These are phyloP conservation scores for Sistotremastrum suecicum DNA, from an alignment of 768 basidiomycete genomes.

Conservation along the genomic window DNA sequence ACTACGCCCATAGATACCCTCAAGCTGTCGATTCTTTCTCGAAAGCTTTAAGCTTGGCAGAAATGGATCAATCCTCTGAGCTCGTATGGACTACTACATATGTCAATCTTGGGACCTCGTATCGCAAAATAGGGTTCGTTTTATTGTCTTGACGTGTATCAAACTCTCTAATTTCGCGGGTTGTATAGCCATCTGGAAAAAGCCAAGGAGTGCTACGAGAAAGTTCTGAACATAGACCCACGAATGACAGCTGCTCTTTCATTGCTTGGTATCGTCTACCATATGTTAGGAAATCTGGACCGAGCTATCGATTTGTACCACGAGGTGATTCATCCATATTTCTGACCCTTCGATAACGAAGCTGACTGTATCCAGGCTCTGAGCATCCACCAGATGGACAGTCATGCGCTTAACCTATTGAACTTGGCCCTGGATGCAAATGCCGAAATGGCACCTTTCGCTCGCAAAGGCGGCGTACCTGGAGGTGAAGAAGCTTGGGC, in stretches of 20 bases:
- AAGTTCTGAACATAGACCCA: constrained; percentile 80
- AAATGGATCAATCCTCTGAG: constrained; percentile 74
- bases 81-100: constrained; percentile 82
- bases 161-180: constrained; percentile 21
- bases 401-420: constrained; percentile 65
- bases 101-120: constrained; percentile 84
- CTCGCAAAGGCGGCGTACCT: not conserved
- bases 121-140: constrained; percentile 63
- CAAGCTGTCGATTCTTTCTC: constrained; percentile 58
- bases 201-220: constrained; percentile 60
- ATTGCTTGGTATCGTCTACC: constrained; percentile 81
- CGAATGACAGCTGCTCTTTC: constrained; percentile 68
- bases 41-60: constrained; percentile 64
- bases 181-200: constrained; percentile 32
- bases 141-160: constrained; percentile 1
- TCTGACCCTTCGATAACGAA: not conserved
- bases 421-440: constrained; percentile 57
- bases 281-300: constrained; percentile 58
- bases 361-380: constrained; percentile 34
- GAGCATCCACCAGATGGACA: constrained; percentile 72
- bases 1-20: constrained; percentile 41
- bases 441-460: constrained; percentile 5
- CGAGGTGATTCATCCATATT: constrained; percentile 40
- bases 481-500: constrained; percentile 4
- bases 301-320: constrained; percentile 85